Conservation (phyloP, 495 filamentous ascomycete species). For the Podospora anserina region DNA sequence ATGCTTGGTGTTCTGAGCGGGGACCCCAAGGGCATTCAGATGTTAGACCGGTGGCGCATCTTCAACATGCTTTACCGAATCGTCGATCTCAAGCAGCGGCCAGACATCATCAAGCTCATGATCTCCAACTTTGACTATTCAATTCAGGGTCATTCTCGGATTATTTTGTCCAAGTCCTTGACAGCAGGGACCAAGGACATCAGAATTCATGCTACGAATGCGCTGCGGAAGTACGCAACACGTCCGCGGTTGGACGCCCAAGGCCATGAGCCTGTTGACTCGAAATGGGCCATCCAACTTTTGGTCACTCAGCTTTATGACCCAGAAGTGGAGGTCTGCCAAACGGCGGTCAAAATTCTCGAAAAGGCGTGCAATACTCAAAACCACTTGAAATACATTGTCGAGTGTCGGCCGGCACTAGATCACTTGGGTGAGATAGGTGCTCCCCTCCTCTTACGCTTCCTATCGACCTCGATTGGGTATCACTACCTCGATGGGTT, state of each 20-base stretch:
- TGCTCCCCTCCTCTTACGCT: conserved; percentile 85
- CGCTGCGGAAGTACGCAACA: conserved; percentile 78
- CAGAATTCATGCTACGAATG: conserved; percentile 78
- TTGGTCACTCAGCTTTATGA: conserved; percentile 98
- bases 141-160: conserved; percentile 77
- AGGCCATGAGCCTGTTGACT: conserved; percentile 44
- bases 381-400: conserved; percentile 86
- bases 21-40: conserved; percentile 74
- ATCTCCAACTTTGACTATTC: conserved; percentile 89
- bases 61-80: conserved; percentile 99
- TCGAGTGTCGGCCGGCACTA: conserved; percentile 90
- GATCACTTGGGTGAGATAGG: conserved; percentile 97
- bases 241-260: conserved; percentile 37
- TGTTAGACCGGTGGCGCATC: conserved; percentile 95
- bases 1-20: conserved; percentile 83
- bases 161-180: conserved; percentile 88
- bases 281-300: conserved; percentile 93
- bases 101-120: conserved; percentile 83
- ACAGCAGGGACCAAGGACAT: conserved; percentile 90
- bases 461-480: conserved; percentile 90
- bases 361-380: conserved; percentile 95
- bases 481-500: conserved; percentile 96
- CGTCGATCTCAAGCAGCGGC: conserved; percentile 81
- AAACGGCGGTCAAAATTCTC: conserved; percentile 90
- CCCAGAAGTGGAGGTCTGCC: conserved; percentile 93